Evolutionary conservation across 2,329 filamentous ascomycete genomes (phyloP), one percentile per base, ranked within the genome.

Genomic region (Fusarium chaquense): DNA sequence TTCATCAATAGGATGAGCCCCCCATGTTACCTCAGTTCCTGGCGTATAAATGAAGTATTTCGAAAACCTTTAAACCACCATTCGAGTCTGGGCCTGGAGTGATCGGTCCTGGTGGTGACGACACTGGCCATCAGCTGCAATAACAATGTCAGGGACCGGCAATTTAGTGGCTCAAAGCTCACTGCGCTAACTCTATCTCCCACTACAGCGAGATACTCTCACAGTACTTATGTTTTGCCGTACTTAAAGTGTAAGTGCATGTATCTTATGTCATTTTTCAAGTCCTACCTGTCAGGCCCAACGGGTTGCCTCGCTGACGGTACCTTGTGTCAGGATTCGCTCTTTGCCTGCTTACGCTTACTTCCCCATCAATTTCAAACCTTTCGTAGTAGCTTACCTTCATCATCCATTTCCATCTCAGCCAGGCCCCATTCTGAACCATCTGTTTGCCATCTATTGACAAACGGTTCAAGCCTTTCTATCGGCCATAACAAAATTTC

Each of bases 281-380:
- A 24, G 61, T 38, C 28, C 35, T 38, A 22, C 44, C 5, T 54
- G 55, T 28, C 46, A 66, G 43, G 35, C 45, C 24, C 16, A 18
- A 28, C 33, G 28, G 47, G 65, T 67, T 58, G 64, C 67, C 62
- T 74, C 43, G 67, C 66, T 74, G 69, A 73, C 59, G 52, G 69
- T 28, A 44, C 61, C 35, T 57, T 57, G 44, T 46, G 24, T 53
- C 45, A 52, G 50, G 53, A 68, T 68, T 65, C 50, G 57, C 50
- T 43, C n/a, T 50, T 62, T 51, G 53, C 54, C 58, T 63, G 61
- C 50, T 62, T 60, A 41, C 49, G 47, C 63, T 69, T 50, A 36
- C 32, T 53, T 71, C 59, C 63, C 67, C 58, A 47, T 61, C 61
- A 65, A 58, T 69, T 61, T 67, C 56, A 28, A 45, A 51, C 15